Percentiles rank a stretch among this genome's conserved stretches.
Conservation (phyloP, 1,284 basidiomycete species). For the Golubevia sp. region DNA sequence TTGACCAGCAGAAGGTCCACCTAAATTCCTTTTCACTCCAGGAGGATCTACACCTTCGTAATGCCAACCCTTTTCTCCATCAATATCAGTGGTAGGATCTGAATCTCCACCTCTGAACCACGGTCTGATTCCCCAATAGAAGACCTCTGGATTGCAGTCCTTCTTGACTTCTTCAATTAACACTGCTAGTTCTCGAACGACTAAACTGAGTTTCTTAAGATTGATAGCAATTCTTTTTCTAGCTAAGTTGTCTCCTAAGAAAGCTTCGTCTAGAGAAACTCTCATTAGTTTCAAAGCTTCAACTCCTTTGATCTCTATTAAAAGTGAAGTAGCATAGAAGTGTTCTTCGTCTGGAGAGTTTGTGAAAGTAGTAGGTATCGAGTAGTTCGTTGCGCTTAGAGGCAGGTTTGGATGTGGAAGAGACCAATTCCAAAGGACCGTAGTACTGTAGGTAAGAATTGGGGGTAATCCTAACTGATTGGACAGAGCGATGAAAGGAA, state of each 20-base stretch:
- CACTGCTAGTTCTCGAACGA: constrained; percentile 18
- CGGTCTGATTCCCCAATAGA: constrained; percentile 55
- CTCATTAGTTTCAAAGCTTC: constrained; percentile 84
- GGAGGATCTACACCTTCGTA: constrained; percentile 40
- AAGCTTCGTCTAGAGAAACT: constrained; percentile 84
- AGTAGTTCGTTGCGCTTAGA: constrained; percentile 23
- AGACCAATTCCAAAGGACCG: constrained; percentile 56
- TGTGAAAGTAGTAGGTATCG: constrained; percentile 75
- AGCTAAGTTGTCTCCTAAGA: constrained; percentile 81
- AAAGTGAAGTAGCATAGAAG: constrained; percentile 84
- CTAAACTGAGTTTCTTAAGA: not conserved
- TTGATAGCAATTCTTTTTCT: constrained; percentile 71
- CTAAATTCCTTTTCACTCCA: constrained; percentile 22
- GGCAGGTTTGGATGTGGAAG: not conserved
- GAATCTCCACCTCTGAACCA: constrained; percentile 54
- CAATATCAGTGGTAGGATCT: constrained; percentile 1
- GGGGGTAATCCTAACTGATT: constrained; percentile 49
- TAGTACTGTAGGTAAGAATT: constrained; percentile 52
- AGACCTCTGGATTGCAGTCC: constrained; percentile 72
- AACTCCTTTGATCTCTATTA: constrained; percentile 90
- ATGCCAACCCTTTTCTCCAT: constrained; percentile 31
- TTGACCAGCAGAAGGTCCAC: constrained; percentile 50
- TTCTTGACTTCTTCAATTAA: constrained; percentile 66
- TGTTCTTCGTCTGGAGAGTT: constrained; percentile 81
- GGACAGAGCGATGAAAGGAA: constrained; percentile 31